Percentiles rank a stretch among this genome's conserved stretches.
These are phyloP conservation scores for Cytospora paraplurivora DNA, from an alignment of 2,329 filamentous ascomycete genomes.

Conservation along the genomic window DNA sequence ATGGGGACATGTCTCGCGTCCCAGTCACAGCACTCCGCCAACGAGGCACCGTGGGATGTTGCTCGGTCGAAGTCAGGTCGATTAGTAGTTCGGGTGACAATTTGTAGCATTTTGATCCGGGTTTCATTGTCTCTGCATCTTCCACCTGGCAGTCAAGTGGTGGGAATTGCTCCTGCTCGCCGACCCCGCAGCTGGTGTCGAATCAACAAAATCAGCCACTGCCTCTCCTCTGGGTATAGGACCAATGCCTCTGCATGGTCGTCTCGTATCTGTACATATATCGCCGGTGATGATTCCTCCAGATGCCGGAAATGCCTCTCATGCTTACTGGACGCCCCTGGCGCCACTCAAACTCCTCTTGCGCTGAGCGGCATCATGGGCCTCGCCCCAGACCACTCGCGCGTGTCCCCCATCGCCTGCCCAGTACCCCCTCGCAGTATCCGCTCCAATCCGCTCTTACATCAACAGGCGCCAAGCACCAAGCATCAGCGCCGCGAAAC, in stretches of 20 bases:
- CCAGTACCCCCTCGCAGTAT: neutral
- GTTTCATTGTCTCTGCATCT: neutral
- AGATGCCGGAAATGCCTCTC: conserved; percentile 1
- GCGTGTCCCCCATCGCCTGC: neutral
- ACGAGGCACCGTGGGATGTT: neutral
- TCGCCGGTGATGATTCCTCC: neutral
- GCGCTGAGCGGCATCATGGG: neutral
- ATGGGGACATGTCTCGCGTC: neutral
- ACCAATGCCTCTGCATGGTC: neutral
- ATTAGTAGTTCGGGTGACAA: neutral
- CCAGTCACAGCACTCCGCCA: neutral
- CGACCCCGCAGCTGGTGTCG: neutral
- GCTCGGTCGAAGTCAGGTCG: neutral
- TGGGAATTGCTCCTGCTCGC: neutral
- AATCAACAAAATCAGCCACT: conserved; percentile 9
- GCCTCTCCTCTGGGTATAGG: conserved; percentile 18
- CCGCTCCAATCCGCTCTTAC: conserved; percentile 41
- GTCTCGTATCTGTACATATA: neutral
- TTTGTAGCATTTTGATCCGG: neutral
- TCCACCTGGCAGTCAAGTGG: neutral
- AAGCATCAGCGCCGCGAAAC: conserved; percentile 66
- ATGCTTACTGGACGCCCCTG: neutral
- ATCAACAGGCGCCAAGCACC: conserved; percentile 72
- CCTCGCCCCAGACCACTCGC: neutral
- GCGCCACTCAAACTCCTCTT: neutral